Percentiles rank a stretch among this genome's conserved stretches.
Conservation (phyloP, 1,284 basidiomycete genomes). For the Neotropicomus parvogracilis region DNA sequence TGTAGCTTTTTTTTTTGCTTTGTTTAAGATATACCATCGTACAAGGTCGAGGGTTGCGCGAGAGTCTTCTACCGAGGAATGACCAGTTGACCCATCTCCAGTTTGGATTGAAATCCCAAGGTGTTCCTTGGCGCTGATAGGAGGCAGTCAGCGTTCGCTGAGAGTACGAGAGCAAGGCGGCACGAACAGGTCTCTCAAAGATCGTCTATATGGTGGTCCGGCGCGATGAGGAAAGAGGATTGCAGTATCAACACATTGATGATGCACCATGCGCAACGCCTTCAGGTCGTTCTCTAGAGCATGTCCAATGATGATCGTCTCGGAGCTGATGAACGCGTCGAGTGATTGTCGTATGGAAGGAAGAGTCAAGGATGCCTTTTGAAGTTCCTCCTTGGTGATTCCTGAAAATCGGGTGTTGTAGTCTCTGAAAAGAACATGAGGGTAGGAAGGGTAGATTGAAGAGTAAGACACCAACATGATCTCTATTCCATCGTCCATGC, state of each 20-base stretch:
- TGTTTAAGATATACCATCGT: slow-evolving; percentile 66
- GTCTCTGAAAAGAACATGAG: slow-evolving; percentile 52
- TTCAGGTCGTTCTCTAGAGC: slow-evolving; percentile 88
- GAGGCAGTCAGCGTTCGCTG: background rate
- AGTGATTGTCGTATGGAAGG: slow-evolving; percentile 62
- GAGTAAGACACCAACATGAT: slow-evolving; percentile 59
- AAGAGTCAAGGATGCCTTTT: slow-evolving; percentile 62
- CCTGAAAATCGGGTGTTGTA: slow-evolving; percentile 91
- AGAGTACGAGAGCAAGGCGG: background rate
- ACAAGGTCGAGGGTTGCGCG: slow-evolving; percentile 81
- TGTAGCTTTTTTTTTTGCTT: slow-evolving; percentile 30
- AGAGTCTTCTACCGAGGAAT: slow-evolving; percentile 84
- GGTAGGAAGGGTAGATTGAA: background rate
- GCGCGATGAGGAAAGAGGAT: slow-evolving; percentile 78
- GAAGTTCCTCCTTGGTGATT: slow-evolving; percentile 60
- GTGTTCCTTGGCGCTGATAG: slow-evolving; percentile 68
- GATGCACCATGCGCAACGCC: slow-evolving; percentile 81
- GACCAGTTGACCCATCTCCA: slow-evolving; percentile 67
- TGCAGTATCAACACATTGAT: slow-evolving; percentile 79
- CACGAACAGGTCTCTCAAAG: slow-evolving; percentile 74
- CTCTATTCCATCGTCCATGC: slow-evolving; percentile 72
- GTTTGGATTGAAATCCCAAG: slow-evolving; percentile 75
- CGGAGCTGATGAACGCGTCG: slow-evolving; percentile 64
- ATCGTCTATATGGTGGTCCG: slow-evolving; percentile 75
- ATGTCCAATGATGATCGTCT: slow-evolving; percentile 84